Conservation (phyloP, 352 stramenopile species). For the Halophytophthora batemanensis region DNA sequence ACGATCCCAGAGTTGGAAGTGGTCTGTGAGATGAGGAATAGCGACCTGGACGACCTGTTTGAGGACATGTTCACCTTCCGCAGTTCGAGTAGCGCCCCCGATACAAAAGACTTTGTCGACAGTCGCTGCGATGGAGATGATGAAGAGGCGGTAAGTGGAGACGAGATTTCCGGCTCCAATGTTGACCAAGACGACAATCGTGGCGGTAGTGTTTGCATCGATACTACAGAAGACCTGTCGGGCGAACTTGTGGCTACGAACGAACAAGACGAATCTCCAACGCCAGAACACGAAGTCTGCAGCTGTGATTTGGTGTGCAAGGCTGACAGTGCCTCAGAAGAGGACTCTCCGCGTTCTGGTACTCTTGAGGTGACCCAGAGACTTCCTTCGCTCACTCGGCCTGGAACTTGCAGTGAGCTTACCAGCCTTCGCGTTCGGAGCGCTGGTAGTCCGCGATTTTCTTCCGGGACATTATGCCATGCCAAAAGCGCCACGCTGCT, state of each 20-base stretch:
- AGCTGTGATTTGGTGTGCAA: too few relatives aligned
- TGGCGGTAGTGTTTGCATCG: too few relatives aligned
- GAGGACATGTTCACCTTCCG: constrained; percentile 28
- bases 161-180: too few relatives aligned
- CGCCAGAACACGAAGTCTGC: too few relatives aligned
- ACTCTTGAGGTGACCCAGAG: too few relatives aligned
- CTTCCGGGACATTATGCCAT: constrained; percentile 27
- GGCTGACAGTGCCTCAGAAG: too few relatives aligned
- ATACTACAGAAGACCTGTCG: too few relatives aligned
- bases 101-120: constrained; percentile 8
- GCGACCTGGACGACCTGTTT: constrained; percentile 10
- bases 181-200: too few relatives aligned
- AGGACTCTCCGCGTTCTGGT: too few relatives aligned
- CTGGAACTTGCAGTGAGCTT: constrained; percentile 13
- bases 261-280: too few relatives aligned
- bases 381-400: neutral
- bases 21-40: neutral
- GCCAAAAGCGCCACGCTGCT: constrained; percentile 26
- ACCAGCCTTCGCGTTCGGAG: constrained; percentile 15
- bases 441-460: constrained; percentile 17
- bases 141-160: neutral
- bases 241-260: too few relatives aligned
- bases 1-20: too few relatives aligned
- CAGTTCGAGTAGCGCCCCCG: constrained; percentile 7
- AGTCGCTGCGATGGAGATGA: constrained; percentile 9